phyloP scores from a whole-genome alignment of 106 monocot genomes.

The Acorus calamus region DNA sequence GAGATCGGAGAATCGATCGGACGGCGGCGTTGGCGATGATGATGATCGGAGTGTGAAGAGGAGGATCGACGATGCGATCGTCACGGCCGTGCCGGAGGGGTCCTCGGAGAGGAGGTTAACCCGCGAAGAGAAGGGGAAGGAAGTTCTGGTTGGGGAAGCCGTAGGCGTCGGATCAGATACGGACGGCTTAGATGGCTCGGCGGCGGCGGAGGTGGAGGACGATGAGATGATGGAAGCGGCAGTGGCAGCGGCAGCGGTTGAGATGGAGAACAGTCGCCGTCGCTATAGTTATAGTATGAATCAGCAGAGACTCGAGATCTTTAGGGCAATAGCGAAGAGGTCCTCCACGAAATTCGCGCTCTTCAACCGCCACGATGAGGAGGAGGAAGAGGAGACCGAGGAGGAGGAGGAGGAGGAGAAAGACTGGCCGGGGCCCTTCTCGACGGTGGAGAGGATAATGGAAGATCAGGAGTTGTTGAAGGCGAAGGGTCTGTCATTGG shows the following conservation, averaged over 20 bases:
- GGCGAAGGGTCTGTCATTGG: too few relatives aligned
- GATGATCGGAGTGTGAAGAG: too few relatives aligned
- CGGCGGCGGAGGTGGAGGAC: neutral
- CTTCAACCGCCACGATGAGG: slow-evolving; percentile 33
- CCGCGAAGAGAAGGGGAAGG: slow-evolving; percentile 24
- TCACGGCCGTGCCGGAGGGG: too few relatives aligned
- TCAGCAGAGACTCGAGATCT: neutral
- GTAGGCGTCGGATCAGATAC: neutral
- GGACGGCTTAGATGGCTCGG: neutral
- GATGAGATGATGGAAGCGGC: neutral
- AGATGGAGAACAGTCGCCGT: slow-evolving; percentile 8
- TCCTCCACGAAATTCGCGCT: slow-evolving; percentile 55
- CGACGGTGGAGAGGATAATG: neutral
- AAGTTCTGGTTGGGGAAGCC: slow-evolving; percentile 3
- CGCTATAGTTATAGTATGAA: neutral
- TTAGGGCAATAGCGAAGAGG: slow-evolving; percentile 25
- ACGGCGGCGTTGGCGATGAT: too few relatives aligned
- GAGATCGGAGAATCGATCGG: too few relatives aligned
- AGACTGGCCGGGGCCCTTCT: neutral
- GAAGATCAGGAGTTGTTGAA: too few relatives aligned
- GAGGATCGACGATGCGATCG: too few relatives aligned
- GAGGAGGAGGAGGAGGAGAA: slow-evolving; percentile 14
- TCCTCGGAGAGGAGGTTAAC: neutral
- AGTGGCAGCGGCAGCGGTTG: neutral
- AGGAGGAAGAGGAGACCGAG: slow-evolving; percentile 10